phyloP scores from a whole-genome alignment of 2,329 filamentous ascomycete genomes.

The Curvularia sp. region DNA sequence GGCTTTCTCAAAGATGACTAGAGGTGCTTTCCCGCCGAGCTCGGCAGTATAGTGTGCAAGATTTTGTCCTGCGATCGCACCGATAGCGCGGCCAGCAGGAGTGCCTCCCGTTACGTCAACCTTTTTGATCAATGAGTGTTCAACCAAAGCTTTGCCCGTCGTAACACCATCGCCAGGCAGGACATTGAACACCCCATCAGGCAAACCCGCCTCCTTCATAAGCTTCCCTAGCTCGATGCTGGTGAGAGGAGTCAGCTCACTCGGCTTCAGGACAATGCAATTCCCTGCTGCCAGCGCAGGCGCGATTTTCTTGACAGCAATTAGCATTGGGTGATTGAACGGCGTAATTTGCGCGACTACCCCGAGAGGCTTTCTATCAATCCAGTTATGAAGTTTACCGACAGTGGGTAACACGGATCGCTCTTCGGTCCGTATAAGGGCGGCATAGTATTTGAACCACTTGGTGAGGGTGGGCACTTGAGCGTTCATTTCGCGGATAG shows the following conservation, averaged over 20 bases:
- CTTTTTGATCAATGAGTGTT: slow-evolving; percentile 48
- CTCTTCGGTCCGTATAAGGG: slow-evolving; percentile 71
- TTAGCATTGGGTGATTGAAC: slow-evolving; percentile 52
- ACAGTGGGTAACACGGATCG: slow-evolving; percentile 69
- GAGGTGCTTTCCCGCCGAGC: slow-evolving; percentile 50
- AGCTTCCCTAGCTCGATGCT: slow-evolving; percentile 48
- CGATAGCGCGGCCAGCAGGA: slow-evolving; percentile 47
- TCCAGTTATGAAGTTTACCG: slow-evolving; percentile 60
- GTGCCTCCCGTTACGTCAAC: slow-evolving; percentile 52
- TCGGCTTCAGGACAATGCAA: slow-evolving; percentile 49
- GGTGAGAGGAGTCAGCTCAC: slow-evolving; percentile 50
- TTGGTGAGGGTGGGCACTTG: slow-evolving; percentile 71
- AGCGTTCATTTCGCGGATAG: slow-evolving; percentile 72
- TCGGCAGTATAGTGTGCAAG: slow-evolving; percentile 49
- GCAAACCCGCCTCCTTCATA: slow-evolving; percentile 49
- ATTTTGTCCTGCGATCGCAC: slow-evolving; percentile 47
- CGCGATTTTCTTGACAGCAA: slow-evolving; percentile 52
- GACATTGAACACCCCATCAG: slow-evolving; percentile 49
- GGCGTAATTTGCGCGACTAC: slow-evolving; percentile 52
- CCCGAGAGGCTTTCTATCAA: slow-evolving; percentile 50
- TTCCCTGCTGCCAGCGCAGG: slow-evolving; percentile 49
- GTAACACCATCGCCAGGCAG: slow-evolving; percentile 44
- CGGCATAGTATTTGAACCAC: slow-evolving; percentile 76
- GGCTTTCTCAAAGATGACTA: slow-evolving; percentile 49
- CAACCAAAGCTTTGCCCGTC: slow-evolving; percentile 48